Base-by-base conservation (phyloP, 176 grass and related monocot species). In the Carex cristatella region DNA sequence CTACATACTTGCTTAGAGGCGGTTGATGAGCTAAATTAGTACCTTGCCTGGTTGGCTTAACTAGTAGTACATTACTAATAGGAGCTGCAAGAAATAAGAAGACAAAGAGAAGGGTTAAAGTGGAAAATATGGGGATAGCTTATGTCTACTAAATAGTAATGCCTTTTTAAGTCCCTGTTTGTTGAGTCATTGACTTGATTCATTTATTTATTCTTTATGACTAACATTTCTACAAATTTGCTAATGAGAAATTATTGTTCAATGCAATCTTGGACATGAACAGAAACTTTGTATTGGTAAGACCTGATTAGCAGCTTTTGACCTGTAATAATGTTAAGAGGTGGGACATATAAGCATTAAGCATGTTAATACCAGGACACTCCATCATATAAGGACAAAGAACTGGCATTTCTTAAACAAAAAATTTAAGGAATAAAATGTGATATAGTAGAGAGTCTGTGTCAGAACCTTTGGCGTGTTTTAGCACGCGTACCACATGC, bases 1-100 rank as follows among this genome's bases (percentile, higher is more conserved):
- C 79, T 42, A 81, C 61, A 49, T 81, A 65, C 61, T 81, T 81
- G 40, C 57, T 81, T 81, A 81, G 61, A 81, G 58, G 40, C 18
- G 35, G 57, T 44, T 81, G 79, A 65, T 81, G 54, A 44, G 56
- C 48, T 62, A 81, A 63, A 65, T 64, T 81, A 38, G 59, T 16
- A 49, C 18, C 32, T 35, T 42, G 18, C 27, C 33, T 15, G 49
- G 59, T 42, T 62, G 79, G 57, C 57, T 81, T 81, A 38, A 81
- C 79, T n/a, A 81, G 37, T 23, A 65, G 35, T 19, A 81, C 79
- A 42, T 81, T 81, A 19, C 31, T 81, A 81, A 81, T 65, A 10
- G 79, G 79, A 19, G 79, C 79, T 81, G 59, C 79, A 81, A 12
- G 4, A 80, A 61, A 65, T 37, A 81, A 81, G 35, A 4, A 73